phyloP scores from a whole-genome alignment of 1,284 basidiomycete genomes.

The Porodaedalea pini region DNA sequence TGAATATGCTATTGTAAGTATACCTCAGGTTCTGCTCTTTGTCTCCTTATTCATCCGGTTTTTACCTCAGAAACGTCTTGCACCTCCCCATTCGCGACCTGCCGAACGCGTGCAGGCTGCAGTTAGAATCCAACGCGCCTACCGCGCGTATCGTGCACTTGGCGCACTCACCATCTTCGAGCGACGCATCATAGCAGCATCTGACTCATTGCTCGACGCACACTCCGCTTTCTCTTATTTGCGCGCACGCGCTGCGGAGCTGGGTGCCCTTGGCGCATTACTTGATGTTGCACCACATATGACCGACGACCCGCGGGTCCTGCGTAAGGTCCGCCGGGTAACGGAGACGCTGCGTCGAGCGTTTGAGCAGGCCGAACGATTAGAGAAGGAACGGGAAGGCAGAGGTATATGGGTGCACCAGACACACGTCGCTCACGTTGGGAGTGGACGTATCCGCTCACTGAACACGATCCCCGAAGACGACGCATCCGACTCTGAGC shows the following conservation, averaged over 20 bases:
- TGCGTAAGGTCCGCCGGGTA: neutral
- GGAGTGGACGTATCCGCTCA: too few species aligned
- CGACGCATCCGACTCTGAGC: neutral
- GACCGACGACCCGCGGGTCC: neutral
- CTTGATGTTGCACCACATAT: neutral
- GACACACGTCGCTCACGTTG: too few species aligned
- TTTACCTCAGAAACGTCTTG: neutral
- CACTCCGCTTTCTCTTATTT: neutral
- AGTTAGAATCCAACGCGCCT: slow-evolving; percentile 16
- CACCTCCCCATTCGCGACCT: too few species aligned
- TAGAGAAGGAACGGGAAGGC: neutral
- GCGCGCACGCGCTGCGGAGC: neutral
- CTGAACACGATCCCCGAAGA: too few species aligned
- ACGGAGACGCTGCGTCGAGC: neutral
- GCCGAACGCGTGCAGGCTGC: neutral
- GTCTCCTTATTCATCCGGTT: neutral
- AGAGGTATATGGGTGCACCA: neutral
- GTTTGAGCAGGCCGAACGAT: neutral
- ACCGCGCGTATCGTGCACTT: slow-evolving; percentile 7
- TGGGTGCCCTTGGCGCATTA: neutral
- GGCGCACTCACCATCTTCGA: neutral
- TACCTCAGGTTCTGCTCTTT: neutral
- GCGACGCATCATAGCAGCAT: neutral
- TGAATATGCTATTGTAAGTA: neutral
- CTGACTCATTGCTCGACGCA: neutral